Percentiles rank a stretch among this genome's conserved stretches.
phyloP scores from a whole-genome alignment of 305 asterid genomes.

The Fraxinus dipetala region DNA sequence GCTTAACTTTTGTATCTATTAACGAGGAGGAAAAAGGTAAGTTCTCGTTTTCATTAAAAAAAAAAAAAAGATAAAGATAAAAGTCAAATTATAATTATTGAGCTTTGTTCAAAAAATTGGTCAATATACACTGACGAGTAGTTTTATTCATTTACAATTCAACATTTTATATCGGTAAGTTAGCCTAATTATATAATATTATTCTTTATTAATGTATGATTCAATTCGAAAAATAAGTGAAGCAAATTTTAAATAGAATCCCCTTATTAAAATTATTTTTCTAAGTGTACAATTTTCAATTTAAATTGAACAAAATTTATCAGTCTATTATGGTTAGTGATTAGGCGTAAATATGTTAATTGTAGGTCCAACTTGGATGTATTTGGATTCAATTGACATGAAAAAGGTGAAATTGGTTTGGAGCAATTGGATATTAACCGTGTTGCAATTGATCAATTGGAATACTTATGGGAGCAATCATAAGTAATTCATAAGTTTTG shows the following conservation, averaged over 20 bases:
- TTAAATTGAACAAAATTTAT: no score
- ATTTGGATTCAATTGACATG: background rate
- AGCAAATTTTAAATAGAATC: no score
- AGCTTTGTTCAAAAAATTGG: no score
- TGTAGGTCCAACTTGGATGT: background rate
- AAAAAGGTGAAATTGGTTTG: no score
- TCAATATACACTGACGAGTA: no score
- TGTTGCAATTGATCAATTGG: background rate
- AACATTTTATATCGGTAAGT: background rate
- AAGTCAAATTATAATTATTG: no score
- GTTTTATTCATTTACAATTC: background rate
- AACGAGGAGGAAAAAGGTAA: no score
- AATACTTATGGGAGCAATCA: background rate
- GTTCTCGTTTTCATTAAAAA: background rate
- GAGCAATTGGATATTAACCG: background rate
- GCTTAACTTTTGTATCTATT: no score
- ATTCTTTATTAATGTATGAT: background rate
- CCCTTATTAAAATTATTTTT: background rate
- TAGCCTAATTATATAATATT: background rate
- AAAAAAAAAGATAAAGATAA: no score
- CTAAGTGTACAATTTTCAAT: background rate
- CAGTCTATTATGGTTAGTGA: background rate
- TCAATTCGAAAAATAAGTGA: background rate
- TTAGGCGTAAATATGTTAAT: background rate
- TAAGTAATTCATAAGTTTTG: background rate